Evolutionary conservation across 345 rosid genomes (phyloP).

Genomic region (Acer yangbiense): DNA sequence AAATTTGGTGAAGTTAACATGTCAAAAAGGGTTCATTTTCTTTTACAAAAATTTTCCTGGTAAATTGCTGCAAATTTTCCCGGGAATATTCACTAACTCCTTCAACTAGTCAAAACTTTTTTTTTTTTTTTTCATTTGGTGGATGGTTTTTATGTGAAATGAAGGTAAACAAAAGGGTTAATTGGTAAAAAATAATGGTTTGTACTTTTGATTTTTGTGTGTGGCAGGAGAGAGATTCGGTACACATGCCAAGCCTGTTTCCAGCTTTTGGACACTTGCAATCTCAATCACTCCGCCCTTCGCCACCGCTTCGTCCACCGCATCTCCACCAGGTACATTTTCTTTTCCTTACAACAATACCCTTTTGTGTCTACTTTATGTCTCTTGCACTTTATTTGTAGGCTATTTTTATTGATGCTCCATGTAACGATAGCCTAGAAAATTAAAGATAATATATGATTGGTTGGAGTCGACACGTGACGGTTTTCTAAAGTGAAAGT

Average conservation of each 20-base stretch:
- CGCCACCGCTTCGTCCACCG: slow-evolving; percentile 42
- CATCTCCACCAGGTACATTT: slow-evolving; percentile 47
- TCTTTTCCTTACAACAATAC: slow-evolving; percentile 13
- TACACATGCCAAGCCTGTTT: slow-evolving; percentile 61
- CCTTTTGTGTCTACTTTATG: slow-evolving; percentile 5
- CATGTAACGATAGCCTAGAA: too few relatives aligned
- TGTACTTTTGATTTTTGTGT: neutral
- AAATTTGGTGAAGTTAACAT: neutral
- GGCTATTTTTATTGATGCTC: too few relatives aligned
- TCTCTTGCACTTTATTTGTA: neutral
- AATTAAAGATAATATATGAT: too few relatives aligned
- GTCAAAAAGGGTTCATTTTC: neutral
- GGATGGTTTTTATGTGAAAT: neutral
- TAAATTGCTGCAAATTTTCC: neutral
- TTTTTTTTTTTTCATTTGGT: neutral
- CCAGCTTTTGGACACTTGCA: slow-evolving; percentile 66
- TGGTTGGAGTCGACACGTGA: too few relatives aligned
- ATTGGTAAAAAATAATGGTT: slow-evolving; percentile 18
- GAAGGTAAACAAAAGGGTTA: slow-evolving; percentile 8
- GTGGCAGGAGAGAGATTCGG: slow-evolving; percentile 62
- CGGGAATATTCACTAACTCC: neutral
- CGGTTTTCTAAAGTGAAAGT: too few relatives aligned
- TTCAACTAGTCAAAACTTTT: neutral
- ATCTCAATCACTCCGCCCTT: slow-evolving; percentile 41
- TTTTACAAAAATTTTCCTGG: neutral